Evolutionary conservation across 352 stramenopile genomes (phyloP), one percentile per base, ranked within the genome.

Genomic region (Pythium brachiatum): DNA sequence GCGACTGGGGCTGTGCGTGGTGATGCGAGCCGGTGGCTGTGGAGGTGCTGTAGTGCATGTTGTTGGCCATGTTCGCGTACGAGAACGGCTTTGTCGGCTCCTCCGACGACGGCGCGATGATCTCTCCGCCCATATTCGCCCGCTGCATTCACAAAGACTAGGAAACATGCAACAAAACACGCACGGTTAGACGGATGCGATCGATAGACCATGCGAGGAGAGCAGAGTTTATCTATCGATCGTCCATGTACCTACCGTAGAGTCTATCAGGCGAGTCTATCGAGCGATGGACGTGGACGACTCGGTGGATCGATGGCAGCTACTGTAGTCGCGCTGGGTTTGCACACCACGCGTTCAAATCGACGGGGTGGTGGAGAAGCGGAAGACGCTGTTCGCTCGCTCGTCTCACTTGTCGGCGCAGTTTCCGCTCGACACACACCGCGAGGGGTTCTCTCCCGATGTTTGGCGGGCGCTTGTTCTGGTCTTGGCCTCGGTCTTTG

Each of bases 91-190:
- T 71, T 31, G 50, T 66, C 15, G 60, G 34, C 8, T 57, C 57
- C 9, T 77, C 70, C 4, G 62, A 51, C 12, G 53, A 59, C 36
- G 70, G 60, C 50, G 70, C 52, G 32, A 78, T 73, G 52, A 60
- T 57, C 47, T 78, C 70, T 21, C 67, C 67, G 53, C 67, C 67
- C 70, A 78, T 78, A 57, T 51, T 72, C 48, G 66, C 67, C 46
- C 57, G 68, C 60, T 62, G 70, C 67, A 75, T 78, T 48, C 58
- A 75, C n/a, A 31, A 20, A 29, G 46, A 46, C 15, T 38, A 23
- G 31, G 26, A 12, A 8, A 20, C 32, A 38, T 44, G 15, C n/a
- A 44, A 21, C 36, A 18, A 44, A 3, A 20, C 15, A 7, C n/a
- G 3, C 7, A 7, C 8, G 3, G 13, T 44, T 50, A 20, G 38